Evolutionary conservation across 1,284 basidiomycete genomes (phyloP).

Genomic region (Leccinum subatratum): DNA sequence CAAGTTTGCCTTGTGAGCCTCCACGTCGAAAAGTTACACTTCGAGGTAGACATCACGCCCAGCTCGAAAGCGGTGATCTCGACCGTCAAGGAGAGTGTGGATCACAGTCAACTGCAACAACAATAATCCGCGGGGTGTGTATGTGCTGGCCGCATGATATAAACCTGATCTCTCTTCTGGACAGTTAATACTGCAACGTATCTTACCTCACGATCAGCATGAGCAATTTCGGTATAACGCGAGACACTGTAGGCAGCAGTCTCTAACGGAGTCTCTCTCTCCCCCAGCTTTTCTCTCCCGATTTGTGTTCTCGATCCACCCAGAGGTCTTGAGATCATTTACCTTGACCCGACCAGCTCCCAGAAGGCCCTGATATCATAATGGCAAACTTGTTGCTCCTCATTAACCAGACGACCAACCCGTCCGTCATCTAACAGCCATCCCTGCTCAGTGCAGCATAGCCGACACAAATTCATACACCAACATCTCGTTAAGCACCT

Average conservation of each 20-base stretch:
- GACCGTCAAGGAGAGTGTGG: no score
- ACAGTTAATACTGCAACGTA: no score
- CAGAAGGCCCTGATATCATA: conserved; percentile 50
- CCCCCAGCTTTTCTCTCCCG: conserved; percentile 32
- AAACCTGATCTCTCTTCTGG: no score
- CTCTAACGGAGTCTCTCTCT: conserved; percentile 29
- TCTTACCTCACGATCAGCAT: conserved; percentile 7
- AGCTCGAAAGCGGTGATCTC: no score
- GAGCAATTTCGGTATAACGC: conserved; percentile 13
- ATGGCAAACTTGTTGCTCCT: conserved; percentile 53
- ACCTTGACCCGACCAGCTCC: conserved; percentile 34
- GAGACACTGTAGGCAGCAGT: conserved; percentile 20
- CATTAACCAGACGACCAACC: conserved; percentile 17
- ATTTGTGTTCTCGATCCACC: conserved; percentile 18
- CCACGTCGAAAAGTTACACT: no score
- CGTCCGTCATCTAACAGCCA: neutral
- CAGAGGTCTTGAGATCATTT: neutral
- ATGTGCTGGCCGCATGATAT: no score
- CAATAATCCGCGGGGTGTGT: no score
- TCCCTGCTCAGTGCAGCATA: conserved; percentile 18
- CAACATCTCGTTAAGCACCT: conserved; percentile 54
- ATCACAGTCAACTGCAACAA: no score
- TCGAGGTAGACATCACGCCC: no score
- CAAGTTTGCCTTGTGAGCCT: no score
- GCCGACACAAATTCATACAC: conserved; percentile 47